These are phyloP conservation scores for Fusarium subglutinans DNA, from an alignment of 2,329 filamentous ascomycete species.

Conservation along the genomic window DNA sequence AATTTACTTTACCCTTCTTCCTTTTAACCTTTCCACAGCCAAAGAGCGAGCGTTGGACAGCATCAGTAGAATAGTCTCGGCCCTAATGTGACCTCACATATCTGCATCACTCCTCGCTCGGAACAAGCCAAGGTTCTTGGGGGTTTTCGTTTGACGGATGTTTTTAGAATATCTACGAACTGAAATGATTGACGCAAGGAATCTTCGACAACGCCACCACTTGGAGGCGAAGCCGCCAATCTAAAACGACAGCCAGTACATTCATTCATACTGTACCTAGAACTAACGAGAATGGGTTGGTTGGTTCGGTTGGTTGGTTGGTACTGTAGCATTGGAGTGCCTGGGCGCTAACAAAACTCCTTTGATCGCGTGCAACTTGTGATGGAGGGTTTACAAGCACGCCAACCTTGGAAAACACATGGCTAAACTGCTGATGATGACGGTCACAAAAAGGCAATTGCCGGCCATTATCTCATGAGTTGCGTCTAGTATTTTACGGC, in stretches of 20 bases:
- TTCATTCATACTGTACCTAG: neutral
- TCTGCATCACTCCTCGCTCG: neutral
- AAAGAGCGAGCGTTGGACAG: constrained; percentile 4
- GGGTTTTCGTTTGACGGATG: neutral
- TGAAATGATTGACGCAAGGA: constrained; percentile 1
- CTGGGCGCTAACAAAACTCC: constrained; percentile 30
- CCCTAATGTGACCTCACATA: constrained; percentile 6
- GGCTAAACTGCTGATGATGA: constrained; percentile 18
- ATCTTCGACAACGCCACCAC: constrained; percentile 22
- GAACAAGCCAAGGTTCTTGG: neutral
- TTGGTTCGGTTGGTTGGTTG: neutral
- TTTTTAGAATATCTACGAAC: neutral
- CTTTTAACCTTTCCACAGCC: constrained; percentile 5
- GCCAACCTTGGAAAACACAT: constrained; percentile 3
- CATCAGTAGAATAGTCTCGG: constrained; percentile 12
- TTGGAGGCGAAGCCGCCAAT: constrained; percentile 2
- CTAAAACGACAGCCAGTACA: neutral
- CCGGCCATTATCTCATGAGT: neutral
- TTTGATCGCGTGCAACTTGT: constrained; percentile 28
- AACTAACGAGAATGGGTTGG: constrained; percentile 1
- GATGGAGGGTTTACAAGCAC: constrained; percentile 15
- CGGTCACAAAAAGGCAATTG: neutral
- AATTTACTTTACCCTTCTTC: neutral
- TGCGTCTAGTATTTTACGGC: neutral
- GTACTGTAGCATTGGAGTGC: constrained; percentile 4